Evolutionary conservation across 768 basidiomycete species (phyloP).

Genomic region (Megacollybia marginata): DNA sequence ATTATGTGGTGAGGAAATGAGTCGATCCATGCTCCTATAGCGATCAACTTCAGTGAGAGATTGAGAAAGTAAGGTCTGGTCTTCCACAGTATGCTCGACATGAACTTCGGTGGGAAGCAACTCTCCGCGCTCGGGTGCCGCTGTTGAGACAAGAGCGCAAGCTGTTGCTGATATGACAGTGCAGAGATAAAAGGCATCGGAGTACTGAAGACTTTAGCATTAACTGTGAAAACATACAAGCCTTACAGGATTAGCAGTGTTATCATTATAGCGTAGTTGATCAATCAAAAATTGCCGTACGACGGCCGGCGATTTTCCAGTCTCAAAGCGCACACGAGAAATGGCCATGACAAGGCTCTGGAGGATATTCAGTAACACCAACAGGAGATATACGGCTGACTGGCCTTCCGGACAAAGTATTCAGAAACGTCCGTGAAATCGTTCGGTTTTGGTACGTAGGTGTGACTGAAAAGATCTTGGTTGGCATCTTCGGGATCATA

Average conservation of each 20-base stretch:
- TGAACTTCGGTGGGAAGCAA: conserved; percentile 61
- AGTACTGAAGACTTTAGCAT: conserved; percentile 45
- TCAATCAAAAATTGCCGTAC: conserved; percentile 87
- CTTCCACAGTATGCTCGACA: conserved; percentile 61
- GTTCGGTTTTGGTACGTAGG: conserved; percentile 91
- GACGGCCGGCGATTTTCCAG: conserved; percentile 78
- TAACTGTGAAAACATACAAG: not conserved
- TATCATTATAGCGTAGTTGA: conserved; percentile 92
- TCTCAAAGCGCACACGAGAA: conserved; percentile 79
- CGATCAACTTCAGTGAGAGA: conserved; percentile 80
- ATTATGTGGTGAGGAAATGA: conserved; percentile 93
- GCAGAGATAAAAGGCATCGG: conserved; percentile 87
- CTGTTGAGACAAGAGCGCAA: conserved; percentile 67
- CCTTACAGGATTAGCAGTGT: conserved; percentile 80
- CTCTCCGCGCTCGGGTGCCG: conserved; percentile 76
- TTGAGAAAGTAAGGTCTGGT: conserved; percentile 62
- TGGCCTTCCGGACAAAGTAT: conserved; percentile 91
- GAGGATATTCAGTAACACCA: not conserved
- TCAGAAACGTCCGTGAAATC: conserved; percentile 88
- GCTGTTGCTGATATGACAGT: conserved; percentile 78
- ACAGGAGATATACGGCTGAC: conserved; percentile 7
- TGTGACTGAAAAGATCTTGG: conserved; percentile 80
- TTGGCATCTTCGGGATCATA: conserved; percentile 80
- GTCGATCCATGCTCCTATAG: conserved; percentile 89
- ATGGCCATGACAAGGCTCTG: conserved; percentile 79